Percentiles rank a stretch among this genome's conserved stretches.
Evolutionary conservation across 495 filamentous ascomycete genomes (phyloP).

Genomic region (Neurospora sp.): DNA sequence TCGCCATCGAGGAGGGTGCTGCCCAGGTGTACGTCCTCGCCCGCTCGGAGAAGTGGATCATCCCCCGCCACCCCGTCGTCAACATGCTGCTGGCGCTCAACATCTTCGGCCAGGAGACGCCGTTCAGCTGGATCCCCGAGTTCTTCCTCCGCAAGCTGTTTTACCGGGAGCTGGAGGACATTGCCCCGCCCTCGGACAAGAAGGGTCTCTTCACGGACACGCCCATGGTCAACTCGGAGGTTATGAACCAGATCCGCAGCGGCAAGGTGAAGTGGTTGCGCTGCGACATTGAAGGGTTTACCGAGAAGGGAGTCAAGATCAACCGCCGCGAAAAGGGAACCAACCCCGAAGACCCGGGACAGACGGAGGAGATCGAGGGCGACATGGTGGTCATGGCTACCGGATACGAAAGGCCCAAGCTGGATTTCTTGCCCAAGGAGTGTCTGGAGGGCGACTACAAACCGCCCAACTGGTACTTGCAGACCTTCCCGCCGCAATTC

Average conservation of each 20-base stretch:
- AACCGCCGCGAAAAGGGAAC: conserved; percentile 63
- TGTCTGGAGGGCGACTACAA: conserved; percentile 60
- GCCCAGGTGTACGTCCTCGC: conserved; percentile 62
- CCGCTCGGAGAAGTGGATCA: conserved; percentile 81
- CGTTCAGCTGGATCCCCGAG: conserved; percentile 69
- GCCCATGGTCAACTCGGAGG: conserved; percentile 76
- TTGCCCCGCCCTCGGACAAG: conserved; percentile 46
- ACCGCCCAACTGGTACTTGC: conserved; percentile 81
- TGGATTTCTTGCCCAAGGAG: conserved; percentile 60
- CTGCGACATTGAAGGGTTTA: conserved; percentile 62
- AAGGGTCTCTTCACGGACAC: conserved; percentile 72
- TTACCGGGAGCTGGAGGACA: conserved; percentile 72
- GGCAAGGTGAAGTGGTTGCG: conserved; percentile 71
- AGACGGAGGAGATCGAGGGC: conserved; percentile 48
- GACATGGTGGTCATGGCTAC: conserved; percentile 81
- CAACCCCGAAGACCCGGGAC: conserved; percentile 60
- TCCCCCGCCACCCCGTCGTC: conserved; percentile 66
- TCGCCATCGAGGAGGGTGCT: conserved; percentile 57
- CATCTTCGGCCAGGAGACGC: conserved; percentile 67
- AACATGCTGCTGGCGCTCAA: conserved; percentile 68
- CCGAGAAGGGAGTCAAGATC: conserved; percentile 54
- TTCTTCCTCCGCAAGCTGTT: conserved; percentile 65
- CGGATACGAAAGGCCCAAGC: conserved; percentile 62
- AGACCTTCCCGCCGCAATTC: conserved; percentile 63
- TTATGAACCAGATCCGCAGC: conserved; percentile 66